These are phyloP conservation scores for Solanum clarkiae DNA, from an alignment of 257 asterid genomes.

Conservation along the genomic window DNA sequence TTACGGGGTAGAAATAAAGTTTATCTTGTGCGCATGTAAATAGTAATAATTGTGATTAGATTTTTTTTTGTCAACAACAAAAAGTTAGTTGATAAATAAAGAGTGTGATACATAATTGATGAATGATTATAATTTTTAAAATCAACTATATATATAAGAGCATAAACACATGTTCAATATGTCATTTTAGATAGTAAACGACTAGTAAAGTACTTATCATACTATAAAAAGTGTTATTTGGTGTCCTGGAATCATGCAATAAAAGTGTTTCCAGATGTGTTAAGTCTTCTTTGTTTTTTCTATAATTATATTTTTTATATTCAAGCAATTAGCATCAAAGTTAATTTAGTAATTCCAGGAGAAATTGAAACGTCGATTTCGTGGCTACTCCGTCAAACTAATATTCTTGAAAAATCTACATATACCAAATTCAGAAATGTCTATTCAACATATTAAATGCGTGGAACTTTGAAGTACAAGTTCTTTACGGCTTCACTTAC, in stretches of 20 bases:
- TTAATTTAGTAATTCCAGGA: background rate
- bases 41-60: too few relatives aligned
- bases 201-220: background rate
- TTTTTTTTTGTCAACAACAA: background rate
- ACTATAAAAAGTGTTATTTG: background rate
- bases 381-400: background rate
- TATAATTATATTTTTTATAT: background rate
- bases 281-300: background rate
- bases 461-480: background rate
- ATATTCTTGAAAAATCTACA: background rate
- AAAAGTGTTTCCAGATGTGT: background rate
- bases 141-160: background rate
- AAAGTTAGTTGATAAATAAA: background rate
- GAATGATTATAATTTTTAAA: background rate
- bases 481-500: background rate
- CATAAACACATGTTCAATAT: background rate
- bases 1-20: too few relatives aligned
- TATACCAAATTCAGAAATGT: background rate
- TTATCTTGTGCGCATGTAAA: fast-evolving
- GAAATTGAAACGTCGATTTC: background rate
- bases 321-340: background rate
- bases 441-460: background rate
- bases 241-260: background rate
- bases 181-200: background rate
- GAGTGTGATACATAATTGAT: too few relatives aligned